Percentiles rank a stretch among this genome's conserved stretches.
Conservation (phyloP, 306 rosid species). For the Quercus gilva region DNA sequence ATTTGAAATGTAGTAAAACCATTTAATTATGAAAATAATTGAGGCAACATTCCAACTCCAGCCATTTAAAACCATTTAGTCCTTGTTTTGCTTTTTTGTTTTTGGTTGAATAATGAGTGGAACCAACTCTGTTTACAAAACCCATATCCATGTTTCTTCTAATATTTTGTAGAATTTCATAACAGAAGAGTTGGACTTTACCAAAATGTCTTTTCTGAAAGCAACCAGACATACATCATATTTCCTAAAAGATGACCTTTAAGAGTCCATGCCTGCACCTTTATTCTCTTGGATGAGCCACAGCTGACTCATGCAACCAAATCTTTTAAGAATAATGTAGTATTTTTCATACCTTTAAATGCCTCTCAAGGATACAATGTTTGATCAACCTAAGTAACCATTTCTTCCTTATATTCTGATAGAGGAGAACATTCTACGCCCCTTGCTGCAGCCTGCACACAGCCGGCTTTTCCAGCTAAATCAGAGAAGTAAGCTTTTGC, state of each 20-base stretch:
- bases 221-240: neutral
- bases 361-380: constrained; percentile 3
- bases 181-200: neutral
- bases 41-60: neutral
- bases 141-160: neutral
- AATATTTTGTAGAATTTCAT: neutral
- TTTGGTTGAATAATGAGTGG: no score
- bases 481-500: neutral
- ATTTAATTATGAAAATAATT: neutral
- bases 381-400: constrained; percentile 25
- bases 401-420: constrained; percentile 18
- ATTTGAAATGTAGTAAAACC: neutral
- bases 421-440: neutral
- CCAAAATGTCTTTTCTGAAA: neutral
- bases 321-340: neutral
- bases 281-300: neutral
- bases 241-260: neutral
- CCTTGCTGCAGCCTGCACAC: constrained; percentile 1
- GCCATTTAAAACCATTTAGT: neutral
- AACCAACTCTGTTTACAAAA: neutral
- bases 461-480: neutral
- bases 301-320: neutral
- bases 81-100: neutral
- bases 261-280: neutral
- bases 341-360: neutral